Conservation (phyloP, 257 asterid species). For the Jacaranda copaia region DNA sequence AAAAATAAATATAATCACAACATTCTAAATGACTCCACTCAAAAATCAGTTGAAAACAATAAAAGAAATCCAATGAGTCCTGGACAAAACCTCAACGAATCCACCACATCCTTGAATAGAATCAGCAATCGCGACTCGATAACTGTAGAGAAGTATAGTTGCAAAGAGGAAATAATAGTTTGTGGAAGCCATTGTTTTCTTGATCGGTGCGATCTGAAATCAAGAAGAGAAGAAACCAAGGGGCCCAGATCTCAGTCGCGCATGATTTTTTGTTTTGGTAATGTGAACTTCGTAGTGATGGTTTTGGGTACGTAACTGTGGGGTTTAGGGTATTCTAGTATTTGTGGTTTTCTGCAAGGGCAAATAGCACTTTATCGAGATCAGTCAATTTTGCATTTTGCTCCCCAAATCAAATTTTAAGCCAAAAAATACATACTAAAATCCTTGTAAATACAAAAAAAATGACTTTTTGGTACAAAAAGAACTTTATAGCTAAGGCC, state of each 20-base stretch:
- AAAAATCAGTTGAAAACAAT: constrained; percentile 14
- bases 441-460: no score
- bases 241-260: constrained; percentile 40
- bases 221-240: not conserved
- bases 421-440: no score
- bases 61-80: constrained; percentile 16
- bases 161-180: constrained; percentile 32
- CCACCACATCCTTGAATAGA: constrained; percentile 97
- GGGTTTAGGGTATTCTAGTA: constrained; percentile 39
- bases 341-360: not conserved
- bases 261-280: constrained; percentile 39
- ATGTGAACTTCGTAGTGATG: constrained; percentile 11
- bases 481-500: no score
- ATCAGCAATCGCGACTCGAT: constrained; percentile 57
- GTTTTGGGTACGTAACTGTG: constrained; percentile 16
- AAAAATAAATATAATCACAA: not conserved
- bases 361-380: not conserved
- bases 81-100: constrained; percentile 77
- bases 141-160: constrained; percentile 35
- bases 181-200: constrained; percentile 45
- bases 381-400: no score
- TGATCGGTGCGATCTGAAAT: constrained; percentile 35
- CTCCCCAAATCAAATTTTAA: no score
- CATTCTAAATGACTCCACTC: constrained; percentile 11
- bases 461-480: no score